Percentiles rank a stretch among this genome's conserved stretches.
Conservation (phyloP, 768 basidiomycete genomes). For the Tricholoma matsutake region DNA sequence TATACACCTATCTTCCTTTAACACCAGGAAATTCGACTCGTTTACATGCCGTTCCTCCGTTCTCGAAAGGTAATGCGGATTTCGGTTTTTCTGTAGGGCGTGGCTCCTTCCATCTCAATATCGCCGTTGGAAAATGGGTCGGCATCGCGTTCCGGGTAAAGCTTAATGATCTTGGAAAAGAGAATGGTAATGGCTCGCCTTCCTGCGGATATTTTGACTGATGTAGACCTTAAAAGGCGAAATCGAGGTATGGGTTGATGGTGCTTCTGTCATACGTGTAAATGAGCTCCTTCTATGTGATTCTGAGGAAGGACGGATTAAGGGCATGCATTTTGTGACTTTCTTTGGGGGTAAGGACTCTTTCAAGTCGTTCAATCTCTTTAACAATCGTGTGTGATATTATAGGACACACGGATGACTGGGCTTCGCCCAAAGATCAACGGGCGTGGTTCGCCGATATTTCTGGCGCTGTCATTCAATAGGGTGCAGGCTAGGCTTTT, state of each 20-base stretch:
- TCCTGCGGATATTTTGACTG: background rate
- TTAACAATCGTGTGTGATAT: background rate
- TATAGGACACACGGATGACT: constrained; percentile 50
- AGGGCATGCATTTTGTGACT: constrained; percentile 72
- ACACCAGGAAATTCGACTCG: constrained; percentile 37
- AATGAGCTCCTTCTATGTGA: constrained; percentile 46
- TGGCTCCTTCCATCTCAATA: constrained; percentile 54
- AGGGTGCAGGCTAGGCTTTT: background rate
- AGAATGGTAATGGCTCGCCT: constrained; percentile 45
- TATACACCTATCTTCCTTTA: constrained; percentile 70
- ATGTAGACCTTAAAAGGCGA: constrained; percentile 43
- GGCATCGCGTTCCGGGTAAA: constrained; percentile 64
- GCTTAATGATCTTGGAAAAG: constrained; percentile 56
- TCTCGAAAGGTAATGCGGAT: constrained; percentile 48
- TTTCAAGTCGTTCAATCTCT: background rate
- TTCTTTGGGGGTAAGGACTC: constrained; percentile 65
- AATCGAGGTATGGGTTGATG: constrained; percentile 64
- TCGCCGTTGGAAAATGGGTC: constrained; percentile 57
- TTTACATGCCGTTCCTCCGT: constrained; percentile 47
- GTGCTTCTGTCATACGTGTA: constrained; percentile 49
- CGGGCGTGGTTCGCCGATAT: constrained; percentile 53
- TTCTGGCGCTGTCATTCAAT: constrained; percentile 37
- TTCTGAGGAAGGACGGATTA: constrained; percentile 43
- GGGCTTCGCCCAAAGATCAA: constrained; percentile 60
- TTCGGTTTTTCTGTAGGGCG: constrained; percentile 68